Evolutionary conservation across 2,329 filamentous ascomycete species (phyloP).

Genomic region (Leptographium wingfieldii): DNA sequence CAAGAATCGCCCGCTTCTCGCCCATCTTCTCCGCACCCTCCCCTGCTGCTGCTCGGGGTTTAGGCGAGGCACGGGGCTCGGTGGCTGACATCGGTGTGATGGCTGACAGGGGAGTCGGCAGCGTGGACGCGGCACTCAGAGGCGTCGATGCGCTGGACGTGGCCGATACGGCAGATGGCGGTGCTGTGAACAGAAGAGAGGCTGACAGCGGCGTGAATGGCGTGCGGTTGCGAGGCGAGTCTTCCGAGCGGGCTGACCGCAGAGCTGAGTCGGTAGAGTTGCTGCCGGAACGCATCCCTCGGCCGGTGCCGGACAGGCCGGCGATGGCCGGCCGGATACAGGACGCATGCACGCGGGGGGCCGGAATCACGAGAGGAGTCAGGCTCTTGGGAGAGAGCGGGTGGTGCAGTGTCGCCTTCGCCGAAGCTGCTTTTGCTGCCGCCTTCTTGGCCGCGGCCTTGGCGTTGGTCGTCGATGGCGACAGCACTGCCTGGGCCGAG

Average conservation of each 20-base stretch:
- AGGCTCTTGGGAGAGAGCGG: constrained; percentile 41
- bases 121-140: constrained; percentile 23
- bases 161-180: constrained; percentile 21
- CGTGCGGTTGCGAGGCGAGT: constrained; percentile 32
- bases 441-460: neutral
- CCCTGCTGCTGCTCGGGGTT: constrained; percentile 12
- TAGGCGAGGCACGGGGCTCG: neutral
- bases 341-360: constrained; percentile 15
- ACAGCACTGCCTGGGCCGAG: constrained; percentile 11
- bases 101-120: constrained; percentile 35
- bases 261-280: constrained; percentile 26
- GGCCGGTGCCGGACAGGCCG: constrained; percentile 25
- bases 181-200: neutral
- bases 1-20: neutral
- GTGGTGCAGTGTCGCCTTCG: constrained; percentile 13
- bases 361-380: constrained; percentile 44
- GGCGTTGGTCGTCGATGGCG: neutral
- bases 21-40: constrained; percentile 9
- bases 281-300: constrained; percentile 33
- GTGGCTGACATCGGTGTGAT: neutral
- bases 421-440: neutral
- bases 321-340: constrained; percentile 18
- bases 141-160: constrained; percentile 23
- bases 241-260: constrained; percentile 30
- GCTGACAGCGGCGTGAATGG: constrained; percentile 22